Conservation (phyloP, 495 filamentous ascomycete genomes). For the Xylaria grammica region DNA sequence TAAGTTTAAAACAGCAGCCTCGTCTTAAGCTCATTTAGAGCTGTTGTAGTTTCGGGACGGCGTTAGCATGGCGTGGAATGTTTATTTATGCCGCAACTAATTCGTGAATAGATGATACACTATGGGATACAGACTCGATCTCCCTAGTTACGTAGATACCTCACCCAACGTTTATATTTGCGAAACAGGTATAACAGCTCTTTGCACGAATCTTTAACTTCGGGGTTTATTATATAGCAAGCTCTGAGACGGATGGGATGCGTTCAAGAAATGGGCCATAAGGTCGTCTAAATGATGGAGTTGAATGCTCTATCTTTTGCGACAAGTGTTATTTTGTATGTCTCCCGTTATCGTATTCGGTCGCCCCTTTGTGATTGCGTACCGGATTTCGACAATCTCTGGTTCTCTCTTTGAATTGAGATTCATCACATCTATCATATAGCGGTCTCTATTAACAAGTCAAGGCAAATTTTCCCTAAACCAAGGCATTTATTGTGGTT, state of each 20-base stretch:
- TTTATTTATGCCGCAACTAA: not conserved
- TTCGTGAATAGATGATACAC: constrained; percentile 18
- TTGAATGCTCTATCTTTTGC: not conserved
- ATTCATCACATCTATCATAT: not conserved
- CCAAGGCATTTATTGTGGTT: not conserved
- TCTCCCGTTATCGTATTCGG: not conserved
- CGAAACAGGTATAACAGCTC: not conserved
- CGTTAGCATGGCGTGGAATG: not conserved
- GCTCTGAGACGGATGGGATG: not conserved
- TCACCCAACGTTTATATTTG: not conserved
- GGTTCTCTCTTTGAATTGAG: not conserved
- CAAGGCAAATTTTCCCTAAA: not conserved
- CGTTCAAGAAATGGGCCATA: not conserved
- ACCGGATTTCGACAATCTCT: not conserved
- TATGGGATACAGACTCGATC: not conserved
- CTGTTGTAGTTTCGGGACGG: not conserved
- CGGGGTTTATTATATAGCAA: not conserved
- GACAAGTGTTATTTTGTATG: not conserved
- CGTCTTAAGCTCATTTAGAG: not conserved
- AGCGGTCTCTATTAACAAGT: not conserved
- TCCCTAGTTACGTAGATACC: not conserved
- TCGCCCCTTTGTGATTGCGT: too few relatives aligned
- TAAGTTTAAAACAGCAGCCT: not conserved
- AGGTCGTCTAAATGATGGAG: not conserved
- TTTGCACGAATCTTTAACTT: not conserved